Evolutionary conservation across 2,329 filamentous ascomycete species (phyloP).

Genomic region (Rutstroemia sp.): DNA sequence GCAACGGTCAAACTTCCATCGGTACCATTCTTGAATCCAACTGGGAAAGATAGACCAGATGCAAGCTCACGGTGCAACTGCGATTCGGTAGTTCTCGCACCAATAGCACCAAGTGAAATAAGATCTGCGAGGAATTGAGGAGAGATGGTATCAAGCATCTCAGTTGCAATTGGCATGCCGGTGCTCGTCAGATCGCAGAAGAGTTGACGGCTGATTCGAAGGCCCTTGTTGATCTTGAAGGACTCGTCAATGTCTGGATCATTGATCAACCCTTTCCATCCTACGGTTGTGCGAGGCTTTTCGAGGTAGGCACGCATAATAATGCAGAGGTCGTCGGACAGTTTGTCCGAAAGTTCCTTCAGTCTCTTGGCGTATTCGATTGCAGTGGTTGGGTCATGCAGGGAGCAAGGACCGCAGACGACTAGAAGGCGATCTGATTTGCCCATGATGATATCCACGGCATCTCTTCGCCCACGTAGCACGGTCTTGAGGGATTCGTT

Average conservation of each 20-base stretch:
- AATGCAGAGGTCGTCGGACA: constrained; percentile 77
- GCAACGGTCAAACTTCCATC: constrained; percentile 86
- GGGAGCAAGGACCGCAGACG: constrained; percentile 91
- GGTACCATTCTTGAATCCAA: constrained; percentile 99
- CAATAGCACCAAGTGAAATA: constrained; percentile 91
- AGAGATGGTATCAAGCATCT: constrained; percentile 98
- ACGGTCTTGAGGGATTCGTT: constrained; percentile 58
- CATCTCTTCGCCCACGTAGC: constrained; percentile 60
- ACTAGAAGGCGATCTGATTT: constrained; percentile 75
- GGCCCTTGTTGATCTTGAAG: constrained; percentile 98
- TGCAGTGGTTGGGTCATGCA: constrained; percentile 85
- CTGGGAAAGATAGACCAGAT: constrained; percentile 90
- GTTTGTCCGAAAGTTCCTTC: constrained; percentile 68
- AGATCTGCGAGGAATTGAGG: constrained; percentile 96
- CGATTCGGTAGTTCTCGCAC: constrained; percentile 91
- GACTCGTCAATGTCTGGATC: constrained; percentile 96
- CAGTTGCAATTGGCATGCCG: constrained; percentile 91
- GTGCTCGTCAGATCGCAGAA: constrained; percentile 81
- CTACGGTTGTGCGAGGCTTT: constrained; percentile 95
- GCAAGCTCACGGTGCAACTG: constrained; percentile 95
- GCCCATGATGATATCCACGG: constrained; percentile 32
- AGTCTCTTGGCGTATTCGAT: constrained; percentile 82
- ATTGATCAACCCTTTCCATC: constrained; percentile 99
- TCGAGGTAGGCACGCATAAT: constrained; percentile 99
- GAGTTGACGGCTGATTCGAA: constrained; percentile 84